phyloP scores from a whole-genome alignment of 306 rosid species.

The Quercus cerris region DNA sequence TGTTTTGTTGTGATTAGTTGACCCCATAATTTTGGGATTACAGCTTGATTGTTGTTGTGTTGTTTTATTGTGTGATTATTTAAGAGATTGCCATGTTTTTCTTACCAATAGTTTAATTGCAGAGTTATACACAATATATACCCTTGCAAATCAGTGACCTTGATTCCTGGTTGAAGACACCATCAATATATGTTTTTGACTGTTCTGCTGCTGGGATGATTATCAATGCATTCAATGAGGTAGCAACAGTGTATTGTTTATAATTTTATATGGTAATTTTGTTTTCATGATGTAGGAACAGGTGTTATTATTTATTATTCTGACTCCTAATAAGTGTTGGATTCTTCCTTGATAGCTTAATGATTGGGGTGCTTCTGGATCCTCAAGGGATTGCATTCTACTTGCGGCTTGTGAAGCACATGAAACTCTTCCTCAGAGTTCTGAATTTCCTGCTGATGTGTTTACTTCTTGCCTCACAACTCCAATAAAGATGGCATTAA shows the following conservation, averaged over 20 bases:
- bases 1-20: neutral
- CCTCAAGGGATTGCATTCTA: conserved; percentile 88
- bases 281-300: conserved; percentile 14
- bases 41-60: neutral
- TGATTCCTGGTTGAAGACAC: conserved; percentile 98
- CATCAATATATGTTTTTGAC: conserved; percentile 96
- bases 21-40: no score
- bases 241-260: conserved; percentile 26
- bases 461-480: conserved; percentile 98
- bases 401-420: conserved; percentile 99
- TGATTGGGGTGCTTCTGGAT: conserved; percentile 69
- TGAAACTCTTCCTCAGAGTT: conserved; percentile 97
- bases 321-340: conserved; percentile 20
- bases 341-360: conserved; percentile 63
- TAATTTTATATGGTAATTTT: neutral
- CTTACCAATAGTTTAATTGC: conserved; percentile 30
- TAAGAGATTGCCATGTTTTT: neutral
- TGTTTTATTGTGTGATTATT: neutral
- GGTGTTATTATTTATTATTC: conserved; percentile 19
- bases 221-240: conserved; percentile 83
- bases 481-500: conserved; percentile 96
- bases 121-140: conserved; percentile 98
- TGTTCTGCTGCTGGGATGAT: conserved; percentile 97
- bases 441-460: conserved; percentile 97
- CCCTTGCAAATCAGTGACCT: conserved; percentile 89